Percentiles rank a stretch among this genome's conserved stretches.
These are phyloP conservation scores for Alternaria sp. DNA, from an alignment of 2,329 filamentous ascomycete genomes.

Conservation along the genomic window DNA sequence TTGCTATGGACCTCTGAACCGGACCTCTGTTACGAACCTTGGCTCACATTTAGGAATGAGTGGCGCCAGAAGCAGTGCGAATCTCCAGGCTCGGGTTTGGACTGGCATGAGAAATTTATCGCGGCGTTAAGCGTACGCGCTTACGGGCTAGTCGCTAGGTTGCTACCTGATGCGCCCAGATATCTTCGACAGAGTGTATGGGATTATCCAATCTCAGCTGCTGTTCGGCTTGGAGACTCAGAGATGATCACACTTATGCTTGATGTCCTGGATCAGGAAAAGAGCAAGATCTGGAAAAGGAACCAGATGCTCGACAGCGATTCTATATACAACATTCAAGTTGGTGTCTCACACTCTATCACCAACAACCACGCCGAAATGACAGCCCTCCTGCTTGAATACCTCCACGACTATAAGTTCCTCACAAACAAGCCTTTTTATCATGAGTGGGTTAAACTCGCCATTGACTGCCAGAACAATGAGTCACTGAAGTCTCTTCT, in stretches of 20 bases:
- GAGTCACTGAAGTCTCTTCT: neutral
- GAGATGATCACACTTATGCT: neutral
- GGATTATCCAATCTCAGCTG: neutral
- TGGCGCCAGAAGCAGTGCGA: neutral
- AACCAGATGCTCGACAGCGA: accelerated
- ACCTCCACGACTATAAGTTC: neutral
- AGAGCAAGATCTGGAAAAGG: neutral
- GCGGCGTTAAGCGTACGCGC: neutral
- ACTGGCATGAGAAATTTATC: neutral
- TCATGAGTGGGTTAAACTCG: neutral
- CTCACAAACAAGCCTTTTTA: neutral
- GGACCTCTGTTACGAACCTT: neutral
- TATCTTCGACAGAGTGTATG: neutral
- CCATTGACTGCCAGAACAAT: no score
- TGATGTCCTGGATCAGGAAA: neutral
- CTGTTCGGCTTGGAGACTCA: neutral
- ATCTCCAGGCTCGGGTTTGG: neutral
- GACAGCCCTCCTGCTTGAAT: neutral
- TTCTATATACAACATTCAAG: neutral
- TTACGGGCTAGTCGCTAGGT: neutral
- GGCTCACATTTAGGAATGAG: neutral
- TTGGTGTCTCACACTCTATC: neutral
- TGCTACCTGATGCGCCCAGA: neutral
- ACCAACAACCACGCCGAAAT: neutral
- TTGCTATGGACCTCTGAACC: neutral